Base-by-base conservation (phyloP, 495 filamentous ascomycete genomes). In the Polyplosphaeria fusca region DNA sequence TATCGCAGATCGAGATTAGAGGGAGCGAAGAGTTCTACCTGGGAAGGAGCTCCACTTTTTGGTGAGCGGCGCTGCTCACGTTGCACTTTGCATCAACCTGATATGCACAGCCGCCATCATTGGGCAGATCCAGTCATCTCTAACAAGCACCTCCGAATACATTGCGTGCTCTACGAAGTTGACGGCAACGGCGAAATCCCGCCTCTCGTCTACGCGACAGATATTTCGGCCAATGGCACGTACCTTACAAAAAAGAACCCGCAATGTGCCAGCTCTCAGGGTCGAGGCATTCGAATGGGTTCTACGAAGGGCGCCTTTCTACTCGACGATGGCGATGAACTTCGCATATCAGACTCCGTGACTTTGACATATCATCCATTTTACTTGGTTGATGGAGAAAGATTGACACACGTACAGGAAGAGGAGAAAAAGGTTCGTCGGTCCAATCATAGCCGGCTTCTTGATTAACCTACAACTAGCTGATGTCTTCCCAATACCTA, bases 181-280 rank as follows among this genome's bases (percentile, higher is more conserved):
- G 42, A 61, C 18, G 14, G 24, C 25, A 49, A 51, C 2, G 37
- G 50, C 9, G 63, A 59, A 2, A 60, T 70, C n/a, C 35, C 63
- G 0, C 70, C 73, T 7, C 57, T 76, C 20, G 64, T 76, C 9
- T 76, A 76, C 46, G 69, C 63, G 19, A 59, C 68, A 19, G 73
- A 72, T 44, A 47, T 75, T 12, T 76, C 73, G 0, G 61, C 54
- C 14, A 76, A 76, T 53, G 65, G 70, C 12, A 68, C 70, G 1
- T 54, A 52, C 46, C 38, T 66, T 27, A 64, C 49, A 32, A 60
- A 56, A 39, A 35, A 28, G 16, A 47, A 57, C 19, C 19, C 20
- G 22, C 23, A 41, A 14, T 60, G 38, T 47, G 39, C 28, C 23
- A 43, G 35, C 27, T 61, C 56, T 40, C 55, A 55, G 30, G 52